Conservation (phyloP, 306 rosid species). For the Delonix regia region DNA sequence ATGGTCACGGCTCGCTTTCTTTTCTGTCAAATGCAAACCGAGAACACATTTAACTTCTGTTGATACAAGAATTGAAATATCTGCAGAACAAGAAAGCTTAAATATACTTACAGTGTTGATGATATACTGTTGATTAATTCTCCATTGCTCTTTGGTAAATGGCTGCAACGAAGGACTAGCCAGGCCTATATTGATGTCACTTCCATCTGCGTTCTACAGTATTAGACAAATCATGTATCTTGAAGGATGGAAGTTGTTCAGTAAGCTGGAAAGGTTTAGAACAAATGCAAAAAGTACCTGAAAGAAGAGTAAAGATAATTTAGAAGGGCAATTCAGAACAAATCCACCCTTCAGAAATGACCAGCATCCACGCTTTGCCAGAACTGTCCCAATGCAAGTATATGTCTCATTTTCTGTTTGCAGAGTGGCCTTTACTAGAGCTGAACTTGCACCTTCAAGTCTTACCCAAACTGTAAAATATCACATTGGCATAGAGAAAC, state of each 20-base stretch:
- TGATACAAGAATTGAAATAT: not conserved
- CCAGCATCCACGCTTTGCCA: constrained; percentile 84
- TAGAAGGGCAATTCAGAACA: constrained; percentile 49
- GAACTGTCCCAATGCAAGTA: constrained; percentile 72
- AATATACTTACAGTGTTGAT: constrained; percentile 61
- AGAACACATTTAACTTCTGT: not conserved
- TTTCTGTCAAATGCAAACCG: constrained; percentile 43
- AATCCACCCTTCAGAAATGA: constrained; percentile 98
- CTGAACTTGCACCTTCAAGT: constrained; percentile 53
- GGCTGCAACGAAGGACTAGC: constrained; percentile 79
- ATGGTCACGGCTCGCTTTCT: constrained; percentile 78
- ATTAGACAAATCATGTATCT: not conserved
- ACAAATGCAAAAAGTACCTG: constrained; percentile 40
- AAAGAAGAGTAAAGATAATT: constrained; percentile 55
- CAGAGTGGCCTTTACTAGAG: constrained; percentile 62
- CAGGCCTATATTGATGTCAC: constrained; percentile 45
- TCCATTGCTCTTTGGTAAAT: constrained; percentile 73
- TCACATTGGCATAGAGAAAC: too few species aligned
- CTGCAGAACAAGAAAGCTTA: not conserved
- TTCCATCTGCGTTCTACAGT: constrained; percentile 52
- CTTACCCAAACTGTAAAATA: constrained; percentile 68
- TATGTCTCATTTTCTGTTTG: constrained; percentile 46
- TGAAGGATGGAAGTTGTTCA: not conserved
- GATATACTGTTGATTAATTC: constrained; percentile 63
- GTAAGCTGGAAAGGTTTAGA: not conserved